Conservation (phyloP, 163 green algal species). For the Chlorella variabilis region DNA sequence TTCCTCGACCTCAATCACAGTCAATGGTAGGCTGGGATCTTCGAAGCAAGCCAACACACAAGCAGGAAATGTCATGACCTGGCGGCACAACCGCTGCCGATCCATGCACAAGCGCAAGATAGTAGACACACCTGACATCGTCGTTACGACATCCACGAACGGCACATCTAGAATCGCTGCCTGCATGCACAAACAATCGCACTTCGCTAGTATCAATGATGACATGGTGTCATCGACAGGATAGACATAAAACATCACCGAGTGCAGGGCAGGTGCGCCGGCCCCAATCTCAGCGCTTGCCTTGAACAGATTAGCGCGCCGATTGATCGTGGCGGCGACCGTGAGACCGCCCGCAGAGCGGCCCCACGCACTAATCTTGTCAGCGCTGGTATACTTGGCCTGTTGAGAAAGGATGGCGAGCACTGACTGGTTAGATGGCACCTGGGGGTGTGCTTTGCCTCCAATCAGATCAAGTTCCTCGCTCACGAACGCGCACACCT, state of each 20-base stretch:
- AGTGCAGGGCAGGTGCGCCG: too few relatives aligned
- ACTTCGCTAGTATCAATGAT: neutral
- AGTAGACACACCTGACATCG: constrained; percentile 79
- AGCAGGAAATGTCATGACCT: neutral
- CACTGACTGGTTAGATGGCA: neutral
- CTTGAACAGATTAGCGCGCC: constrained; percentile 69
- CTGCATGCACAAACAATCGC: neutral
- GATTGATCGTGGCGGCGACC: constrained; percentile 67
- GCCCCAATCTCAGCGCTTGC: neutral
- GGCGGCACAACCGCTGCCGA: too few relatives aligned
- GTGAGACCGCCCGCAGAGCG: constrained; percentile 72
- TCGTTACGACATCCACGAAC: constrained; percentile 90
- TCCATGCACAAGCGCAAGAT: neutral
- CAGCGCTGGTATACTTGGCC: constrained; percentile 61
- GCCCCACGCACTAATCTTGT: constrained; percentile 65
- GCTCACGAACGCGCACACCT: too few relatives aligned
- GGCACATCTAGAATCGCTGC: constrained; percentile 52
- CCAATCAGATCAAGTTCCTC: too few relatives aligned
- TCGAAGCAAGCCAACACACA: neutral
- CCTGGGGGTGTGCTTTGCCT: too few relatives aligned
- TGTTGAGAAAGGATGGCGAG: neutral
- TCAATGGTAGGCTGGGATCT: constrained; percentile 91
- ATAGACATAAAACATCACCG: neutral
- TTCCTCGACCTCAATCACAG: constrained; percentile 83
- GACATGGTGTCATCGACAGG: too few relatives aligned